phyloP scores from a whole-genome alignment of 257 asterid species.

The Linderniella brevidens region DNA sequence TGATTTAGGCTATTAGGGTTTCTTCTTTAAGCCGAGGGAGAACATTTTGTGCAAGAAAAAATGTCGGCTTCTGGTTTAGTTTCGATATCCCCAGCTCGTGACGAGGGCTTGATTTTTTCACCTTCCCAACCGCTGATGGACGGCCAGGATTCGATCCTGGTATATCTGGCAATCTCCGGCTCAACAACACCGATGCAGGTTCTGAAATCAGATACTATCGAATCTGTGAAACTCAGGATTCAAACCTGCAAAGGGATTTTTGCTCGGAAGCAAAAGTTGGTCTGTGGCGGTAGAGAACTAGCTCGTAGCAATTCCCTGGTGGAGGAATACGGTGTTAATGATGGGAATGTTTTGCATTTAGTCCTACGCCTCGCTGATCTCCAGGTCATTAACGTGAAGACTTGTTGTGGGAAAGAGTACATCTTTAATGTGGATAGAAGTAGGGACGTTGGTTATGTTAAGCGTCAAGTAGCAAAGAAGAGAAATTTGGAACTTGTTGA shows the following conservation, averaged over 20 bases:
- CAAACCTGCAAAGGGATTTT: constrained; percentile 61
- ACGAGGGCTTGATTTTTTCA: too few species aligned
- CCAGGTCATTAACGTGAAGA: constrained; percentile 45
- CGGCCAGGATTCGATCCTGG: constrained; percentile 28
- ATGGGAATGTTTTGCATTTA: constrained; percentile 74
- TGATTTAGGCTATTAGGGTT: too few species aligned
- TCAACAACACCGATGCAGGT: constrained; percentile 65
- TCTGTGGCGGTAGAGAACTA: constrained; percentile 68
- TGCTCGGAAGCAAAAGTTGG: constrained; percentile 60
- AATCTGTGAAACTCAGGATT: constrained; percentile 56
- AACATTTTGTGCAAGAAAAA: too few species aligned
- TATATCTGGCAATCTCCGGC: constrained; percentile 51
- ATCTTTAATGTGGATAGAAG: constrained; percentile 55
- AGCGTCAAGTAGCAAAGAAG: constrained; percentile 46
- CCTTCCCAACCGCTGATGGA: too few species aligned
- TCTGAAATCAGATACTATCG: constrained; percentile 55
- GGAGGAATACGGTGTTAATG: constrained; percentile 57
- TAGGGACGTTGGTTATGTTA: constrained; percentile 59
- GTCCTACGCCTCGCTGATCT: constrained; percentile 63
- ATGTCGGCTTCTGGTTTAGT: too few species aligned
- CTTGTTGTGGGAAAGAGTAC: constrained; percentile 62
- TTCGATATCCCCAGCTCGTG: too few species aligned
- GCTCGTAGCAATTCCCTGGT: constrained; percentile 62
- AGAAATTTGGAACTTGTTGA: constrained; percentile 20
- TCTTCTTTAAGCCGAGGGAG: too few species aligned